These are phyloP conservation scores for Davidsoniella neocaledoniae DNA, from an alignment of 2,329 filamentous ascomycete genomes.

Conservation along the genomic window DNA sequence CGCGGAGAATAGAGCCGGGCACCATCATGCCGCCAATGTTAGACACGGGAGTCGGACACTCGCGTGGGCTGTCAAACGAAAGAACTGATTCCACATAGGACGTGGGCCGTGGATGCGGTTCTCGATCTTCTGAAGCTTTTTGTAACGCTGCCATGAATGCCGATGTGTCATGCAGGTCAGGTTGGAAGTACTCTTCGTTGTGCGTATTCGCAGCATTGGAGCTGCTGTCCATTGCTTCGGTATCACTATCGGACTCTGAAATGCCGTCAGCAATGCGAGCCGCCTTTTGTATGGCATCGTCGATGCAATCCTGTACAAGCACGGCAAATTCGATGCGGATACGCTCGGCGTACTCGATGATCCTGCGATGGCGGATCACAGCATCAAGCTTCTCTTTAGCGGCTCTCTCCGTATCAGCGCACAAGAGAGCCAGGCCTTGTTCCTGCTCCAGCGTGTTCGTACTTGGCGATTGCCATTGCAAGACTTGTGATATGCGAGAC, in stretches of 20 bases:
- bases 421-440: constrained; percentile 73
- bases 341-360: constrained; percentile 89
- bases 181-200: constrained; percentile 37
- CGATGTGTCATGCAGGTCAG: constrained; percentile 32
- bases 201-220: constrained; percentile 19
- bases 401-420: constrained; percentile 71
- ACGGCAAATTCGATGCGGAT: constrained; percentile 89
- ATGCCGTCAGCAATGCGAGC: constrained; percentile 72
- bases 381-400: constrained; percentile 84
- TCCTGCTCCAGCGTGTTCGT: constrained; percentile 86
- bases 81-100: constrained; percentile 52
- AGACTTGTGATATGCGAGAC: constrained; percentile 78
- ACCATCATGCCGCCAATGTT: constrained; percentile 36
- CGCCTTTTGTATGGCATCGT: constrained; percentile 78
- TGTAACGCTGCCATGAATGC: constrained; percentile 38
- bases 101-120: constrained; percentile 35
- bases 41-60: constrained; percentile 81
- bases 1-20: constrained; percentile 18
- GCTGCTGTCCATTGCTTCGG: constrained; percentile 15
- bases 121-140: constrained; percentile 26
- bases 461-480: constrained; percentile 93
- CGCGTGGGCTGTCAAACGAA: constrained; percentile 67
- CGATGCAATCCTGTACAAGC: constrained; percentile 87
- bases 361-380: constrained; percentile 75
- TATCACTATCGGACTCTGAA: constrained; percentile 54